Percentiles rank a stretch among this genome's conserved stretches.
Conservation (phyloP, 1,284 basidiomycete species). For the Heterobasidion occidentale region DNA sequence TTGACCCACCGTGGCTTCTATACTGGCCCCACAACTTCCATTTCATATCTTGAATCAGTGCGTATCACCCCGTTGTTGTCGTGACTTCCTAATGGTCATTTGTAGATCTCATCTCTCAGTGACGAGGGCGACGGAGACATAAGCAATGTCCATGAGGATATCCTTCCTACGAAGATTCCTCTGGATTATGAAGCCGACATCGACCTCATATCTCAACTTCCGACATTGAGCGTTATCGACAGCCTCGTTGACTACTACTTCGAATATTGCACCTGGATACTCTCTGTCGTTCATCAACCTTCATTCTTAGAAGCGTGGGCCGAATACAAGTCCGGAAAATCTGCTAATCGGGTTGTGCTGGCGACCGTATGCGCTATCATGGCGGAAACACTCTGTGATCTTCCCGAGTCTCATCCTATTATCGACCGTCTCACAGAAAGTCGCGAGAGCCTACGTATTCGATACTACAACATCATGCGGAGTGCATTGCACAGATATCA, state of each 20-base stretch:
- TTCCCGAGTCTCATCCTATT: conserved; percentile 50
- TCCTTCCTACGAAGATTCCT: too few relatives aligned
- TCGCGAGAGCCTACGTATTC: conserved; percentile 42
- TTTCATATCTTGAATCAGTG: too few relatives aligned
- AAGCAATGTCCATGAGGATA: too few relatives aligned
- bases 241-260: conserved; percentile 69
- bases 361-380: conserved; percentile 66
- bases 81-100: too few relatives aligned
- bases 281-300: conserved; percentile 61
- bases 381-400: conserved; percentile 85
- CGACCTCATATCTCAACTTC: conserved; percentile 60
- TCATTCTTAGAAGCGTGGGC: conserved; percentile 60
- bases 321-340: conserved; percentile 58
- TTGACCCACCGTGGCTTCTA: too few relatives aligned
- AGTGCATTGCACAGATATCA: conserved; percentile 48
- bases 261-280: conserved; percentile 79
- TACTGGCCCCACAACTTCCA: too few relatives aligned
- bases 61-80: too few relatives aligned
- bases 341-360: conserved; percentile 60
- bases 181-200: conserved; percentile 35
- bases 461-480: conserved; percentile 64
- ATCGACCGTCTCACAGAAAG: conserved; percentile 82
- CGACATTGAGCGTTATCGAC: conserved; percentile 59
- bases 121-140: too few relatives aligned
- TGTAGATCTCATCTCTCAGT: too few relatives aligned